phyloP scores from a whole-genome alignment of 2,329 filamentous ascomycete genomes.

The Verticillium albo-atrum region DNA sequence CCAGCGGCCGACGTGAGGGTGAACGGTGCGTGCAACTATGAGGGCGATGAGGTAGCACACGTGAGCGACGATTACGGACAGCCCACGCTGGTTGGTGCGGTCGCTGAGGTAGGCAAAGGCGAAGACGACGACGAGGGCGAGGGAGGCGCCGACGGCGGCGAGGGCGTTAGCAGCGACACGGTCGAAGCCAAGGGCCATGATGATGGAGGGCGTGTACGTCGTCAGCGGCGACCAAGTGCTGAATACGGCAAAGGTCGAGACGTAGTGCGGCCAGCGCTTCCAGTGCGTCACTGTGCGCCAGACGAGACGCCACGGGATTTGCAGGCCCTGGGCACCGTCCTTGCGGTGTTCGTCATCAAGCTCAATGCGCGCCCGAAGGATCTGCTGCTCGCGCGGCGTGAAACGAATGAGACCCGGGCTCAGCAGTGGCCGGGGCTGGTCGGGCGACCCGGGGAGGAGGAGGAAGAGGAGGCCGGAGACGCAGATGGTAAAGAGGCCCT shows the following conservation, averaged over 20 bases:
- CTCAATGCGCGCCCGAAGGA: slow-evolving; percentile 29
- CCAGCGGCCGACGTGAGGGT: slow-evolving; percentile 42
- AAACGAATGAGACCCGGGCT: slow-evolving; percentile 33
- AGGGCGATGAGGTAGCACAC: slow-evolving; percentile 38
- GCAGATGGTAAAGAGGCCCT: slow-evolving; percentile 37
- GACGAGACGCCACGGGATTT: slow-evolving; percentile 32
- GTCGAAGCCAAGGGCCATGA: slow-evolving; percentile 39
- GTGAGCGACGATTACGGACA: slow-evolving; percentile 38
- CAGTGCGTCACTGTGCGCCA: slow-evolving; percentile 39
- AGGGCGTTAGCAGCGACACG: slow-evolving; percentile 42
- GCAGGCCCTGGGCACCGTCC: slow-evolving; percentile 26
- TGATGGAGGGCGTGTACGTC: slow-evolving; percentile 45
- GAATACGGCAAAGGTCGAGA: slow-evolving; percentile 45
- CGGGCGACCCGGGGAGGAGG: slow-evolving; percentile 37
- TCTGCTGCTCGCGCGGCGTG: slow-evolving; percentile 22
- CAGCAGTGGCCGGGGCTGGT: slow-evolving; percentile 31
- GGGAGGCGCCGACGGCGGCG: slow-evolving; percentile 33
- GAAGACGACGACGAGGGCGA: slow-evolving; percentile 43
- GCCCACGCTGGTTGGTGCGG: slow-evolving; percentile 35
- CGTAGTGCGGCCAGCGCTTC: slow-evolving; percentile 42
- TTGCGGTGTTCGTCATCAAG: slow-evolving; percentile 23
- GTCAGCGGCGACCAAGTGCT: slow-evolving; percentile 48
- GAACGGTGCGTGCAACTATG: slow-evolving; percentile 32
- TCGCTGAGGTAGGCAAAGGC: slow-evolving; percentile 45
- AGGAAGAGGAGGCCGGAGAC: slow-evolving; percentile 33